Evolutionary conservation across 2,329 filamentous ascomycete genomes (phyloP).

Genomic region (Ilyonectria destructans): DNA sequence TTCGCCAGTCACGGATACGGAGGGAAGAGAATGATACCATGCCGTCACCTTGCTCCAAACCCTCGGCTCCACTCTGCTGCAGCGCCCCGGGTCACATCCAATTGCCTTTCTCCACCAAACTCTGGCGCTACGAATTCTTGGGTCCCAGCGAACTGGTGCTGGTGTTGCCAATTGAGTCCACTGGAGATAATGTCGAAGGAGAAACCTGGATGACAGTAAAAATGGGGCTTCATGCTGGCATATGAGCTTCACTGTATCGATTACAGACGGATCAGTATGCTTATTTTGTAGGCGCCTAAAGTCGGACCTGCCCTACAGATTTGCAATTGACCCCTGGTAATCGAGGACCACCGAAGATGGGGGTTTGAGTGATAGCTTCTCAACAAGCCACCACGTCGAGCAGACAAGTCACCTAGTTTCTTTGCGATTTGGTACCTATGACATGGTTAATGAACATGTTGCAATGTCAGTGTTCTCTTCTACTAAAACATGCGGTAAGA

Average conservation of each 20-base stretch:
- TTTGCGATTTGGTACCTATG: neutral
- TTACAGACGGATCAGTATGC: neutral
- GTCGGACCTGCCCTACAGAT: neutral
- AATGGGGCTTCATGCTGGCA: neutral
- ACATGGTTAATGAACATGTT: neutral
- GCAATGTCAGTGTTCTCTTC: neutral
- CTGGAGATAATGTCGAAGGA: neutral
- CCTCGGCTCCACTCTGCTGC: slow-evolving; percentile 33
- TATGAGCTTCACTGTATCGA: neutral
- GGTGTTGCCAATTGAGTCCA: neutral
- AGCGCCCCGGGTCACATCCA: slow-evolving; percentile 5
- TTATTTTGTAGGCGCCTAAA: neutral
- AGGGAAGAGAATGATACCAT: slow-evolving; percentile 31
- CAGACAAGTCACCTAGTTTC: neutral
- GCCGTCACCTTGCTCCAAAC: slow-evolving; percentile 37
- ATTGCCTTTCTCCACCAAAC: slow-evolving; percentile 4
- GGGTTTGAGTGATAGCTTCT: neutral
- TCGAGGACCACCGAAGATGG: neutral
- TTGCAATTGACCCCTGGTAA: neutral
- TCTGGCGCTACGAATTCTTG: neutral
- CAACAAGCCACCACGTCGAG: neutral
- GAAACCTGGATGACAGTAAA: no score
- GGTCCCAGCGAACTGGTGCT: neutral
- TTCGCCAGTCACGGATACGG: slow-evolving; percentile 4
- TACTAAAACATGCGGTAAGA: neutral